phyloP scores from a whole-genome alignment of 805 yeast species.

The Jamesozyma rosinii region DNA sequence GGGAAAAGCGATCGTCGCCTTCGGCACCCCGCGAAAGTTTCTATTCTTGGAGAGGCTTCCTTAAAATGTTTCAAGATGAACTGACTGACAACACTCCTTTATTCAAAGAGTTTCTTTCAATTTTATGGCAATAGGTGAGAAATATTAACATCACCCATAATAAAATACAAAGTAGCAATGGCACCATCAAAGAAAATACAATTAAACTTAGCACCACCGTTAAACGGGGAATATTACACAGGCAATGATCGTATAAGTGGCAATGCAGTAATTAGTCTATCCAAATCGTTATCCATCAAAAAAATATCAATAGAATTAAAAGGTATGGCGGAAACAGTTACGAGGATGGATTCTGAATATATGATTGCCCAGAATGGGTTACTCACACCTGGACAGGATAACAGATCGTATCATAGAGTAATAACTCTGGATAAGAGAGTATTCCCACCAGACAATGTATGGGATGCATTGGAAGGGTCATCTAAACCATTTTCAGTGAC shows the following conservation, averaged over 20 bases:
- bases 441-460: constrained; percentile 29
- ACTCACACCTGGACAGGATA: constrained; percentile 23
- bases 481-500: constrained; percentile 25
- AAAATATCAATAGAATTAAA: constrained; percentile 47
- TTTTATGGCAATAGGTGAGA: too few species aligned
- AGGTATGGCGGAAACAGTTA: constrained; percentile 24
- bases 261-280: constrained; percentile 16
- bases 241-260: constrained; percentile 25
- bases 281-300: constrained; percentile 22
- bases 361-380: constrained; percentile 18
- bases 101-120: too few species aligned
- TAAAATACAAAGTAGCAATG: constrained; percentile 16
- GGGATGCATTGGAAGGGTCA: constrained; percentile 24
- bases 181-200: constrained; percentile 14
- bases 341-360: constrained; percentile 18
- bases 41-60: too few species aligned
- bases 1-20: too few species aligned
- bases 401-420: constrained; percentile 20
- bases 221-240: constrained; percentile 25
- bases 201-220: constrained; percentile 18
- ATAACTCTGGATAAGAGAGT: constrained; percentile 17
- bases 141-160: too few species aligned
- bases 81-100: too few species aligned
- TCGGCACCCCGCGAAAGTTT: too few species aligned
- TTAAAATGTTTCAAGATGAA: too few species aligned